A percentile compares a stretch with the other conserved stretches of the same genome.
Evolutionary conservation across 768 basidiomycete genomes (phyloP).

Genomic region (Tylopilus vinaceipallidus): DNA sequence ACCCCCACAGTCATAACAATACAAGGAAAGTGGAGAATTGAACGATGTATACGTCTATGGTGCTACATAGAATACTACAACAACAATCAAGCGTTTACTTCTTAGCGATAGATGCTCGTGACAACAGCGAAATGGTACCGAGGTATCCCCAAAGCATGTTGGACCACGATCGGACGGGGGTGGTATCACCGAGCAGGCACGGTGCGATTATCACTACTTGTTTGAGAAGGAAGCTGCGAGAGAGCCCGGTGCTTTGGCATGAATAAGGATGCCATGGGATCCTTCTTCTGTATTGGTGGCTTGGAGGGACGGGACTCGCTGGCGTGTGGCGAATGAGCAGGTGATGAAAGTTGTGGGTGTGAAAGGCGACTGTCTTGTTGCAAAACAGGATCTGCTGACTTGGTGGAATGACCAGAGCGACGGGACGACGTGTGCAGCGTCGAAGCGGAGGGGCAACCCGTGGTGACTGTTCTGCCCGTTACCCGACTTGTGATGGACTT

Average conservation of each 20-base stretch:
- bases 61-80: conserved; percentile 16
- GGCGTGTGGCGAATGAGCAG: conserved; percentile 14
- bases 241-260: conserved; percentile 74
- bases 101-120: conserved; percentile 6
- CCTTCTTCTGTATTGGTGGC: conserved; percentile 49
- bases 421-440: conserved; percentile 5
- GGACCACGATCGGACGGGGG: background rate
- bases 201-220: conserved; percentile 18
- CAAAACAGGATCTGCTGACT: conserved; percentile 7
- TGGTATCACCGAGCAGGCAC: conserved; percentile 23
- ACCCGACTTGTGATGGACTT: conserved; percentile 39
- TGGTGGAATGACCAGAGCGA: conserved; percentile 36
- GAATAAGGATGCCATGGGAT: conserved; percentile 61
- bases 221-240: conserved; percentile 48
- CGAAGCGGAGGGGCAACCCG: conserved; percentile 33
- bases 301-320: conserved; percentile 36
- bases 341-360: conserved; percentile 12
- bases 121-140: background rate
- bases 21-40: conserved; percentile 2
- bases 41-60: conserved; percentile 11
- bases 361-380: conserved; percentile 33
- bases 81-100: background rate
- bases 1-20: conserved; percentile 9
- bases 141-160: background rate
- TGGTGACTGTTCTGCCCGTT: conserved; percentile 49